phyloP scores from a whole-genome alignment of 2,329 filamentous ascomycete genomes.

The Pestalotiopsis sp. region DNA sequence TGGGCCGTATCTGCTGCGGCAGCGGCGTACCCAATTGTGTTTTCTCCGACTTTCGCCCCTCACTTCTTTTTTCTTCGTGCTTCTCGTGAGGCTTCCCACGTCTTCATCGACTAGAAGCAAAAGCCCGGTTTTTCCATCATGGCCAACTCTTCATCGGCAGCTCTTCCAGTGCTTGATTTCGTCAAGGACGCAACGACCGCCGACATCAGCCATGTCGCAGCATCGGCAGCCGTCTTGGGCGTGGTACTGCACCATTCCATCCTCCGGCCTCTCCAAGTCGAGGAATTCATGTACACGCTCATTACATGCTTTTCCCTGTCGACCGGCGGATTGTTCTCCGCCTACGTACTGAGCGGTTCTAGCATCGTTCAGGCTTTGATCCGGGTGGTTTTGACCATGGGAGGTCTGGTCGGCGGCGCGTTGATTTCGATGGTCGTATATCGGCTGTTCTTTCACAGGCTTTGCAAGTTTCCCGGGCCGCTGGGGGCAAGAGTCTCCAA shows the following conservation, averaged over 20 bases:
- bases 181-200: background rate
- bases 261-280: slow-evolving; percentile 3
- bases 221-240: background rate
- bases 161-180: background rate
- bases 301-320: background rate
- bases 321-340: background rate
- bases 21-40: too few relatives aligned
- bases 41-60: too few relatives aligned
- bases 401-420: background rate
- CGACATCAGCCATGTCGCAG: background rate
- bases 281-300: slow-evolving; percentile 11
- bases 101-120: background rate
- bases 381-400: background rate
- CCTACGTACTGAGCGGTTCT: background rate
- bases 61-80: background rate
- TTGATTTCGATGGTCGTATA: slow-evolving; percentile 1
- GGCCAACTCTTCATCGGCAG: background rate
- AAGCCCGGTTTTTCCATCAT: background rate
- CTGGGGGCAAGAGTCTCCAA: slow-evolving; percentile 2
- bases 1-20: too few relatives aligned
- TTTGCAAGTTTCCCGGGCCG: slow-evolving; percentile 6
- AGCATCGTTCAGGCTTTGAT: background rate
- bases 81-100: background rate
- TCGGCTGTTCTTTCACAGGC: slow-evolving; percentile 10
- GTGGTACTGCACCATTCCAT: background rate